These are phyloP conservation scores for Myrica gale DNA, from an alignment of 306 rosid species.

Conservation along the genomic window DNA sequence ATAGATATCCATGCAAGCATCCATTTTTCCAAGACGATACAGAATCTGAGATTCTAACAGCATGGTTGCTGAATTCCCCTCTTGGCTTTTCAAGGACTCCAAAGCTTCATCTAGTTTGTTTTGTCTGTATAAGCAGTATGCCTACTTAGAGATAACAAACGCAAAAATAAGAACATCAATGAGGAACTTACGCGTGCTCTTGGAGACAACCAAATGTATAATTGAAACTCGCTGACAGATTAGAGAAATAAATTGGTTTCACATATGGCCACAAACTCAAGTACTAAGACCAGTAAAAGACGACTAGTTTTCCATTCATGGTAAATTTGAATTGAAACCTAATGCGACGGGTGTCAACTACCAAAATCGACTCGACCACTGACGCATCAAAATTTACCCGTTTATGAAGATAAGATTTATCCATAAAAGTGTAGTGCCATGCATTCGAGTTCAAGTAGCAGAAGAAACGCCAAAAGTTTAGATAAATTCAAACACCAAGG, in stretches of 20 bases:
- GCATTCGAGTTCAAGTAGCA: background rate
- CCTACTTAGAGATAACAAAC: constrained; percentile 51
- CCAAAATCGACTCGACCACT: no score
- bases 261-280: background rate
- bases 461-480: background rate
- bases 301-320: no score
- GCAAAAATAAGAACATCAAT: constrained; percentile 24
- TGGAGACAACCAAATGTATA: background rate
- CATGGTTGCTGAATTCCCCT: constrained; percentile 56
- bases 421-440: background rate
- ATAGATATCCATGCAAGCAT: constrained; percentile 83
- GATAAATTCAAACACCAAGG: background rate
- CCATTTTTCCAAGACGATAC: constrained; percentile 84
- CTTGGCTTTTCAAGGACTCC: constrained; percentile 56
- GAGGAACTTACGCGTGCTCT: constrained; percentile 7
- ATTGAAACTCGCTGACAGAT: constrained; percentile 5
- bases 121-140: constrained; percentile 95
- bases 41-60: constrained; percentile 87
- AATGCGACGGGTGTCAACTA: no score
- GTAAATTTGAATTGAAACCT: no score
- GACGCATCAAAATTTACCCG: background rate
- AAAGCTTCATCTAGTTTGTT: constrained; percentile 87
- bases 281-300: background rate
- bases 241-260: constrained; percentile 5
- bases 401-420: background rate